Conservation (phyloP, 805 yeast genomes). For the Ascoidea asiatica region DNA sequence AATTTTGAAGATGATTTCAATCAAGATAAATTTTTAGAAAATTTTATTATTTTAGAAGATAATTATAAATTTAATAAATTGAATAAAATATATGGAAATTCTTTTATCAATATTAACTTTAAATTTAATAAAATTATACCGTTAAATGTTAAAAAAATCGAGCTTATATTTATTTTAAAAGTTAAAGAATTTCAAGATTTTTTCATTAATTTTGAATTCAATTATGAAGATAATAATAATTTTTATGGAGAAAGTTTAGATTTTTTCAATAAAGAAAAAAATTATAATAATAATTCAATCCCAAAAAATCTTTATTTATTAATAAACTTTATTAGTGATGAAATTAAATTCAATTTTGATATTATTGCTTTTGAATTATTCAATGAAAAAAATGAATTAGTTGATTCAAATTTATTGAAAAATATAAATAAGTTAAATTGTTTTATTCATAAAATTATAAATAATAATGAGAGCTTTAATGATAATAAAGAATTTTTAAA, state of each 20-base stretch:
- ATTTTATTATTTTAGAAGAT: slow-evolving; percentile 19
- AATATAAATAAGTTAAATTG: too few relatives aligned
- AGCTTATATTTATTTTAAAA: slow-evolving; percentile 16
- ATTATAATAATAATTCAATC: slow-evolving; percentile 9
- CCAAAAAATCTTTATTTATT: slow-evolving; percentile 20
- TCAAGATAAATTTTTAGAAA: slow-evolving; percentile 26
- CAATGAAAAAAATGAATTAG: too few relatives aligned
- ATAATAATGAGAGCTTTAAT: neutral
- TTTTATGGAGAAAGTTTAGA: slow-evolving; percentile 20
- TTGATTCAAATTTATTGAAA: too few relatives aligned
- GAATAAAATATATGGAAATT: slow-evolving; percentile 12
- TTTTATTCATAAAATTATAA: too few relatives aligned
- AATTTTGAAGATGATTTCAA: slow-evolving; percentile 31
- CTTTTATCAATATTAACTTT: slow-evolving; percentile 21
- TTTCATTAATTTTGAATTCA: slow-evolving; percentile 17
- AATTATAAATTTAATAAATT: slow-evolving; percentile 17
- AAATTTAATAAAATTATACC: slow-evolving; percentile 14
- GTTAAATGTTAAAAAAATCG: slow-evolving; percentile 14
- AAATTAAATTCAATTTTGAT: too few relatives aligned
- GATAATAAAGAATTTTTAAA: neutral
- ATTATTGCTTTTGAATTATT: too few relatives aligned
- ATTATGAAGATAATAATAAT: slow-evolving; percentile 13
- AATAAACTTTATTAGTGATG: slow-evolving; percentile 16
- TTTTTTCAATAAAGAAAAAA: slow-evolving; percentile 14
- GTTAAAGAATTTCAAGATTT: slow-evolving; percentile 18